A percentile compares a stretch with the other conserved stretches of the same genome.
phyloP scores from a whole-genome alignment of 1,284 basidiomycete genomes.

The Cutaneotrichosporon sp. region DNA sequence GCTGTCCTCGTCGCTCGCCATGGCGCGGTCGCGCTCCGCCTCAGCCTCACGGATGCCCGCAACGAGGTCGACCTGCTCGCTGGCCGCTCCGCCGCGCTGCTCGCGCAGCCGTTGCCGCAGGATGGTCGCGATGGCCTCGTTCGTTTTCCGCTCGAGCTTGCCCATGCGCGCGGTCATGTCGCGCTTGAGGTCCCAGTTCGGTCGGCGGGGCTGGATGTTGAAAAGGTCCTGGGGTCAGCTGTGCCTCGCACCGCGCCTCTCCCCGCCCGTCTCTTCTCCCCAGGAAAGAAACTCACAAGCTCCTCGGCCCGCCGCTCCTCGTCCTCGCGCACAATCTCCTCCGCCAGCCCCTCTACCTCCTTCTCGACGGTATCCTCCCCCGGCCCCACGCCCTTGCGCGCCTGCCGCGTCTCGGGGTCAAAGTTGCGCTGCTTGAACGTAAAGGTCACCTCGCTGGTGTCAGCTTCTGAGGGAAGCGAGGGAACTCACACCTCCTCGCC shows the following conservation, averaged over 20 bases:
- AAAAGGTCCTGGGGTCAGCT: conserved; percentile 71
- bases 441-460: conserved; percentile 56
- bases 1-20: conserved; percentile 6
- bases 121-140: conserved; percentile 86
- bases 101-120: conserved; percentile 60
- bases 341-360: conserved; percentile 77
- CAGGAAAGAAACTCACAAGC: conserved; percentile 76
- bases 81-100: conserved; percentile 42
- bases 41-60: conserved; percentile 51
- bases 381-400: conserved; percentile 64
- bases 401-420: conserved; percentile 76
- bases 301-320: conserved; percentile 81
- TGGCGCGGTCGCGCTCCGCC: conserved; percentile 40
- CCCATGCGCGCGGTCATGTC: conserved; percentile 87
- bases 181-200: conserved; percentile 96
- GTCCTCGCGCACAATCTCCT: conserved; percentile 80
- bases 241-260: too few relatives aligned
- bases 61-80: conserved; percentile 46
- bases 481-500: conserved; percentile 32
- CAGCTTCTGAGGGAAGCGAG: not conserved
- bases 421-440: conserved; percentile 75
- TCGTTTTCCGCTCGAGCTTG: conserved; percentile 85
- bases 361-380: conserved; percentile 82
- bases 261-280: too few relatives aligned
- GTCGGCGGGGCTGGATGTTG: conserved; percentile 93